These are phyloP conservation scores for Cytospora schulzeri DNA, from an alignment of 2,329 filamentous ascomycete genomes.

Conservation along the genomic window DNA sequence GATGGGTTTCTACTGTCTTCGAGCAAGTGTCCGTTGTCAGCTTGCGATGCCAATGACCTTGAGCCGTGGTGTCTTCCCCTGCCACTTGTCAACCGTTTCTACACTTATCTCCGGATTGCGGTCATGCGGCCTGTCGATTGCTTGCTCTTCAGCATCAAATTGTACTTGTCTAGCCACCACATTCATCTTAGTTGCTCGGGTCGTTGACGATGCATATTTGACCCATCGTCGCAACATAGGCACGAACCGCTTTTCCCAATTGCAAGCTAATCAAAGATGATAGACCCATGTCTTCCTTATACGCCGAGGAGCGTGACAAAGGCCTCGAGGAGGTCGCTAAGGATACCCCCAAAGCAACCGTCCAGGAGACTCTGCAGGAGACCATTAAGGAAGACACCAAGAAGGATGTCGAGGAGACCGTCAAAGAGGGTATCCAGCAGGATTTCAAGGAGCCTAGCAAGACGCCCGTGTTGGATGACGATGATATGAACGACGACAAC, in stretches of 20 bases:
- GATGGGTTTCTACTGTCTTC: background rate
- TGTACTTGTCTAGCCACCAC: background rate
- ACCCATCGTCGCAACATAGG: background rate
- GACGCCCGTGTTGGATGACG: constrained; percentile 37
- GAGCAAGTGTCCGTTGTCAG: background rate
- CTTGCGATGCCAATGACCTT: background rate
- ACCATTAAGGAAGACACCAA: background rate
- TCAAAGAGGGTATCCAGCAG: background rate
- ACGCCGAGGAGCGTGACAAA: background rate
- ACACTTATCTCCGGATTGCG: background rate
- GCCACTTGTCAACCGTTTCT: background rate
- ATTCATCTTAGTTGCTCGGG: background rate
- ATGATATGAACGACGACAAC: constrained; percentile 43
- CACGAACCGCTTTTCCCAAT: background rate
- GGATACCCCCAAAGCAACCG: background rate
- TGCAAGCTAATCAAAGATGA: background rate
- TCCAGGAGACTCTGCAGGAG: background rate
- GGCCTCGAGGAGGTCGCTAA: background rate
- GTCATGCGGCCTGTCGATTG: background rate
- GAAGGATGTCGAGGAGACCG: background rate
- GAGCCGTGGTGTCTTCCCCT: background rate
- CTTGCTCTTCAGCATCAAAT: background rate
- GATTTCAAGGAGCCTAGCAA: constrained; percentile 9
- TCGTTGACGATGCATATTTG: background rate
- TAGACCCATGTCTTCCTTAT: background rate